Percentiles rank a stretch among this genome's conserved stretches.
Conservation (phyloP, 2,329 filamentous ascomycete genomes). For the Furcasterigmium sp. region DNA sequence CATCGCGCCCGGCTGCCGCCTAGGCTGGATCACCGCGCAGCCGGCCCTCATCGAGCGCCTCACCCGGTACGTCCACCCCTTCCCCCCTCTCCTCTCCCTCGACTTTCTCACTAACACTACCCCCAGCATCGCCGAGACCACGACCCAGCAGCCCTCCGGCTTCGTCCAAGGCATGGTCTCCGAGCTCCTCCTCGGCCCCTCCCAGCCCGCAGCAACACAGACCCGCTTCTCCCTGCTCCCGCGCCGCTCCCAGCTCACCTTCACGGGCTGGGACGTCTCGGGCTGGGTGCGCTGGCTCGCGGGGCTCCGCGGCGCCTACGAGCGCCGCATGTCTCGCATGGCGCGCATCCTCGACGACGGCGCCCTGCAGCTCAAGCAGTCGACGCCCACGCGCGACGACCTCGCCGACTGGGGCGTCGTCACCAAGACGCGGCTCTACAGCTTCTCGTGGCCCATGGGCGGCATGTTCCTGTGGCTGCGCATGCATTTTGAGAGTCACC, state of each 20-base stretch:
- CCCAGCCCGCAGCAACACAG: constrained; percentile 41
- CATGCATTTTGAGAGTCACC: constrained; percentile 67
- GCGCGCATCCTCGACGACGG: constrained; percentile 66
- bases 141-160: constrained; percentile 79
- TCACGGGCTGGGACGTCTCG: constrained; percentile 66
- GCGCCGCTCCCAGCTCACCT: constrained; percentile 39
- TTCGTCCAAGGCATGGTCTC: constrained; percentile 84
- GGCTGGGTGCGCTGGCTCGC: constrained; percentile 92
- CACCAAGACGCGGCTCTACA: constrained; percentile 67
- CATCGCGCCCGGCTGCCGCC: constrained; percentile 79
- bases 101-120: not conserved
- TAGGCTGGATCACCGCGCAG: constrained; percentile 88
- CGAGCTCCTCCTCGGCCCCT: constrained; percentile 69
- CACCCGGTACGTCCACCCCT: constrained; percentile 21
- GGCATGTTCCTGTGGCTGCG: constrained; percentile 92
- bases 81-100: not conserved
- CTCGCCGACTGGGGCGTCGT: constrained; percentile 68
- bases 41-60: constrained; percentile 72
- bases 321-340: constrained; percentile 80
- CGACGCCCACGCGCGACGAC: constrained; percentile 35
- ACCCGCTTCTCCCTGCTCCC: constrained; percentile 37
- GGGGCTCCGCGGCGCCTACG: constrained; percentile 77
- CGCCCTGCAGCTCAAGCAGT: constrained; percentile 59
- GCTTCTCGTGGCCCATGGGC: constrained; percentile 74
- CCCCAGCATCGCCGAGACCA: constrained; percentile 66